A percentile compares a stretch with the other conserved stretches of the same genome.
These are phyloP conservation scores for Coniella lustricola DNA, from an alignment of 2,329 filamentous ascomycete genomes.

Conservation along the genomic window DNA sequence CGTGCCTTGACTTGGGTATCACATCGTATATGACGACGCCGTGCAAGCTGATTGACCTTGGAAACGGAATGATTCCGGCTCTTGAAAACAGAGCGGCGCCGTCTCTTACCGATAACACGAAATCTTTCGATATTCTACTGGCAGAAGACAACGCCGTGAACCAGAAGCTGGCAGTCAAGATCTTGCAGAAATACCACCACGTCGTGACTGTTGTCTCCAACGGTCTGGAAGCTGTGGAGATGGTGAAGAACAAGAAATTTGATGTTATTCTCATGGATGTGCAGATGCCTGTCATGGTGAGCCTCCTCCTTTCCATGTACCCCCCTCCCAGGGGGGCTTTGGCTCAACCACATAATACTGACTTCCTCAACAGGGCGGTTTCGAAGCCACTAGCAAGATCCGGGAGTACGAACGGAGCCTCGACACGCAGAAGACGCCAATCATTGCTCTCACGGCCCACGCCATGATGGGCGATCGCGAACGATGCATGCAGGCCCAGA, in stretches of 20 bases:
- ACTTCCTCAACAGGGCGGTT: conserved; percentile 63
- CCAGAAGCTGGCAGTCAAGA: conserved; percentile 91
- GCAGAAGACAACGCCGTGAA: conserved; percentile 98
- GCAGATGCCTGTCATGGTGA: conserved; percentile 98
- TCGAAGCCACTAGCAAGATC: conserved; percentile 95
- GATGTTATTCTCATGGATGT: conserved; percentile 99
- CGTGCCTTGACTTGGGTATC: conserved; percentile 87
- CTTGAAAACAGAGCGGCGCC: conserved; percentile 89
- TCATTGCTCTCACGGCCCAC: conserved; percentile 94
- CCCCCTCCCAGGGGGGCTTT: too few relatives aligned
- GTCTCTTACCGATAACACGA: conserved; percentile 85
- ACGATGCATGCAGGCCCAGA: conserved; percentile 96
- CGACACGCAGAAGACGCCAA: conserved; percentile 76
- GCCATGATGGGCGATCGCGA: conserved; percentile 98
- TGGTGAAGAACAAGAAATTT: conserved; percentile 86
- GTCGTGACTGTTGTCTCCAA: conserved; percentile 91
- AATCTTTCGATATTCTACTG: conserved; percentile 89
- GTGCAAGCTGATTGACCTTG: conserved; percentile 86
- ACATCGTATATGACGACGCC: conserved; percentile 99
- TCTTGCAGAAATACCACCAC: conserved; percentile 93
- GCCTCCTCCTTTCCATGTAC: too few relatives aligned
- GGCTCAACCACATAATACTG: conserved; percentile 23
- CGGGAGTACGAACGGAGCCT: conserved; percentile 85
- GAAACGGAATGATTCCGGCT: conserved; percentile 92
- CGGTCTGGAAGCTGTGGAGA: conserved; percentile 84